These are phyloP conservation scores for Backusella psychrophila DNA, from an alignment of 192 early-diverging fungal species.

Conservation along the genomic window DNA sequence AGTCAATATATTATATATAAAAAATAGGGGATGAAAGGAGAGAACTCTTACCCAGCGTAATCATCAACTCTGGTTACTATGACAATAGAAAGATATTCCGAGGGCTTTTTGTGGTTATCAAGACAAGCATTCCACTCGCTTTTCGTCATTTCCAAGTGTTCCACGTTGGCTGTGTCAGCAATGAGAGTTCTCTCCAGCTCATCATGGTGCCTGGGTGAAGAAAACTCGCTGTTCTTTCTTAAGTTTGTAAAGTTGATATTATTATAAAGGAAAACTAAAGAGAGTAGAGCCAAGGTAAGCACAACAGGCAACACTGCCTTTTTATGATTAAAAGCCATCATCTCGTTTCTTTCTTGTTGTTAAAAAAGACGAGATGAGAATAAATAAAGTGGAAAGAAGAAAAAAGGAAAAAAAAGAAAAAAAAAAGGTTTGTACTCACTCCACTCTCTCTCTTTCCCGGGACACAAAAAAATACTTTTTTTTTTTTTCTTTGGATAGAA, in stretches of 20 bases:
- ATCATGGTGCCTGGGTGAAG: neutral
- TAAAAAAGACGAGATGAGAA: neutral
- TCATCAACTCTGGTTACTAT: constrained; percentile 38
- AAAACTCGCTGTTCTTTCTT: neutral
- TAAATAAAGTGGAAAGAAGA: neutral
- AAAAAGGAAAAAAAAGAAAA: neutral
- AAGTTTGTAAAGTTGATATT: neutral
- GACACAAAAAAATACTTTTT: neutral
- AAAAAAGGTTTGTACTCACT: neutral
- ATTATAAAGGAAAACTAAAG: constrained; percentile 3
- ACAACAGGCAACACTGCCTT: neutral
- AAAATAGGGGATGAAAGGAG: neutral
- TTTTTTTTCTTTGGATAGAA: neutral
- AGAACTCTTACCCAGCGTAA: constrained; percentile 33
- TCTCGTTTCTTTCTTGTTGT: neutral
- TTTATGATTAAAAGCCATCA: constrained; percentile 8
- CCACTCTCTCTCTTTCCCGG: neutral
- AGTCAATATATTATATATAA: neutral
- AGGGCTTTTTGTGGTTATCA: constrained; percentile 8
- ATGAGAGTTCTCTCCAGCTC: neutral
- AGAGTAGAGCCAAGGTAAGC: neutral
- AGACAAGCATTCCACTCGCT: constrained; percentile 25
- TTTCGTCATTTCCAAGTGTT: constrained; percentile 14
- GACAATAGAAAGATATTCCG: constrained; percentile 33
- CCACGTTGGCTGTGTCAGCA: neutral